These are phyloP conservation scores for Haplosporangium sp. DNA, from an alignment of 371 early-diverging fungal species.

Conservation along the genomic window DNA sequence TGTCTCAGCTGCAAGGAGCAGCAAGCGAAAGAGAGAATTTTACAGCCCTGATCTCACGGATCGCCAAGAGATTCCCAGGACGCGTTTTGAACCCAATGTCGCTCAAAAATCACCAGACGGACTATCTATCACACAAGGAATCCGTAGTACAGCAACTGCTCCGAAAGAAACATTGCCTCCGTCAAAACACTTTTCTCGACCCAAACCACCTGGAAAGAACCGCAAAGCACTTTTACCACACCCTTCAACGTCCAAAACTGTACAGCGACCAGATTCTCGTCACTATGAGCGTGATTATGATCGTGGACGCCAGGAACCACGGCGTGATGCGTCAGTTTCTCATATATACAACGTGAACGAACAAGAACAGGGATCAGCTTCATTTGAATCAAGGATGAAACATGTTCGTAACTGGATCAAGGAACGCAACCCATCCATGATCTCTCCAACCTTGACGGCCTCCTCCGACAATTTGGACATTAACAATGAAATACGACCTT, in stretches of 20 bases:
- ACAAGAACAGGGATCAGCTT: slow-evolving; percentile 3
- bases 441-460: slow-evolving; percentile 33
- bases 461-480: slow-evolving; percentile 14
- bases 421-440: slow-evolving; percentile 35
- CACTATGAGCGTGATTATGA: neutral
- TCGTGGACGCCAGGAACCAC: no score
- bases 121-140: neutral
- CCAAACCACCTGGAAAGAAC: slow-evolving; percentile 40
- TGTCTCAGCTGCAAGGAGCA: neutral
- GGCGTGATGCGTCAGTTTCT: no score
- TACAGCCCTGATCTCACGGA: neutral
- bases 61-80: neutral
- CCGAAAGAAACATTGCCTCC: neutral
- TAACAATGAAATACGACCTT: neutral
- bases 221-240: slow-evolving; percentile 1
- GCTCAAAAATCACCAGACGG: neutral
- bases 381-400: slow-evolving; percentile 36
- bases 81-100: neutral
- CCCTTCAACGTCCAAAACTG: no score
- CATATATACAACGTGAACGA: neutral
- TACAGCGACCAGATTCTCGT: neutral
- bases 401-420: slow-evolving; percentile 45
- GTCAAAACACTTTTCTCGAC: slow-evolving; percentile 6
- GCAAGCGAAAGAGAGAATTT: neutral
- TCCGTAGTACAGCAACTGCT: neutral